These are phyloP conservation scores for Tubosaeta brunneosetosa DNA, from an alignment of 768 basidiomycete genomes.

Conservation along the genomic window DNA sequence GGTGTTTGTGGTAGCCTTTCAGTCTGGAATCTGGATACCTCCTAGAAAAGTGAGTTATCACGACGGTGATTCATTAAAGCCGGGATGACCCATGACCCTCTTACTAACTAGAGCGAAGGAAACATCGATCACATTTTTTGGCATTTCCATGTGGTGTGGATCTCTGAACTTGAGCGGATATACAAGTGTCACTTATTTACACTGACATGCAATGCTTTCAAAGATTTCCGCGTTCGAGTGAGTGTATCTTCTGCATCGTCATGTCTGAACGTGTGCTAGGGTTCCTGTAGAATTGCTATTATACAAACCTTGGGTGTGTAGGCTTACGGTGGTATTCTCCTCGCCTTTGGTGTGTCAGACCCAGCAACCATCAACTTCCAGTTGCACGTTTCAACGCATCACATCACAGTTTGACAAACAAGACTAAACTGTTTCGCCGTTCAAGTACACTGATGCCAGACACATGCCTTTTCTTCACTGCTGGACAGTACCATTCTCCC, in stretches of 20 bases:
- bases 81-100: too few species aligned
- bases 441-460: constrained; percentile 8
- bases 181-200: too few species aligned
- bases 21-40: too few species aligned
- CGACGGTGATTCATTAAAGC: too few species aligned
- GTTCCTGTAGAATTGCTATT: background rate
- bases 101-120: too few species aligned
- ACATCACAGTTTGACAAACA: constrained; percentile 7
- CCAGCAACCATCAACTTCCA: constrained; percentile 2
- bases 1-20: too few species aligned
- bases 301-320: background rate
- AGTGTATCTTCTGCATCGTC: background rate
- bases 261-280: background rate
- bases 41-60: too few species aligned
- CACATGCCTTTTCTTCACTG: constrained; percentile 4
- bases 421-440: constrained; percentile 1
- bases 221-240: background rate
- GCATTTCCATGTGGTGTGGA: background rate
- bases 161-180: background rate
- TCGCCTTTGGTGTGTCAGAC: background rate
- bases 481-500: constrained; percentile 6
- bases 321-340: too few species aligned
- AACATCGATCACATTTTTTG: background rate
- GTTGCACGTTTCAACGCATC: background rate
- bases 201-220: background rate